Evolutionary conservation across 2,329 filamentous ascomycete genomes (phyloP), one percentile per base, ranked within the genome.

Genomic region (Exserohilum rostratum): DNA sequence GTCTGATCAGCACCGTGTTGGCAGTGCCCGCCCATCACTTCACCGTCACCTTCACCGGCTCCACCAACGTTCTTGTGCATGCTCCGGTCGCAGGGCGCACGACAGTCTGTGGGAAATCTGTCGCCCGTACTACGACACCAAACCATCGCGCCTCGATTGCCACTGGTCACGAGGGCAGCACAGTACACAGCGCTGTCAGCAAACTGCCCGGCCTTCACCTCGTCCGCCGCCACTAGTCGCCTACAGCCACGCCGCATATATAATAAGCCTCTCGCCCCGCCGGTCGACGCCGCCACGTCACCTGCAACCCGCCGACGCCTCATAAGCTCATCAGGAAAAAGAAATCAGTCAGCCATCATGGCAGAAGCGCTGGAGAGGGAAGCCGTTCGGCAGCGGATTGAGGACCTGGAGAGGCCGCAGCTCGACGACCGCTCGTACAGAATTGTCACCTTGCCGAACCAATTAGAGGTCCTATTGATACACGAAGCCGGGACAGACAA

Each of bases 401-500:
- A 96, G 69, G 77, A 82, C 42, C 80, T 96, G 50, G 90, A 96
- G 79, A 92, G 90, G 69, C 91, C 92, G 5, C 87, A 88, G 62
- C 83, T 96, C 50, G 93, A 98, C 76, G 87, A 96, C 74, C 86
- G 93, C 48, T 84, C 86, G 29, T 99, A 99, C 74, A 85, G 93
- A 53, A 91, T 99, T 60, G 88, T 98, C 65, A 85, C 87, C 48
- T 82, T 99, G 48, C 80, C 85, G 42, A 99, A 99, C 76, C 83
- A 93, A 74, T 85, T 99, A 13, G 93, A 99, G 80, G 93, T 87
- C 6, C 82, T 99, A 15, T 80, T 99, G 45, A 95, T 98, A 51
- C 93, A 98, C 73, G 95, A 99, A 78, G 85, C 90, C 1, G 89
- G 96, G 59, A 96, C 95, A 6, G 95, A 99, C 81, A 98, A 98